These are phyloP conservation scores for Vitis hybrid DNA, from an alignment of 177 flowering plant species.

Conservation along the genomic window DNA sequence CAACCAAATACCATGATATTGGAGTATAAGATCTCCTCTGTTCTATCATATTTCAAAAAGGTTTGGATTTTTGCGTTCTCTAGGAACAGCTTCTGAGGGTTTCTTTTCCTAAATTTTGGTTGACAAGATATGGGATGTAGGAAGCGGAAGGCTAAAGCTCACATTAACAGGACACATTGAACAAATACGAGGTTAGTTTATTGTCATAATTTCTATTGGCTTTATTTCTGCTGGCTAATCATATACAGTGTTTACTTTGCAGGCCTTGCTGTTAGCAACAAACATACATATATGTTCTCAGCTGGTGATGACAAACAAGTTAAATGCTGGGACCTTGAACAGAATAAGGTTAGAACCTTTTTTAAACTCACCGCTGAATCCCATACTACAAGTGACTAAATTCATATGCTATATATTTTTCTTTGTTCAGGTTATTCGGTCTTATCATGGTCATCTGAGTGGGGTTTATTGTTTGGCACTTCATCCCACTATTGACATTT, in stretches of 20 bases:
- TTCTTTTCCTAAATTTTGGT: conserved; percentile 15
- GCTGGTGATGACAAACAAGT: conserved; percentile 99
- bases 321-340: conserved; percentile 99
- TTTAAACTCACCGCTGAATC: background rate
- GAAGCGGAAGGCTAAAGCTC: conserved; percentile 74
- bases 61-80: background rate
- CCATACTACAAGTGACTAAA: background rate
- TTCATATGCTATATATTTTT: conserved; percentile 3
- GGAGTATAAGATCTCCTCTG: background rate
- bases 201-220: background rate
- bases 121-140: conserved; percentile 93
- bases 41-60: background rate
- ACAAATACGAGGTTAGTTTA: conserved; percentile 79
- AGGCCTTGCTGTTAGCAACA: conserved; percentile 94
- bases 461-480: conserved; percentile 98
- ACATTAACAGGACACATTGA: conserved; percentile 97
- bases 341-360: conserved; percentile 72
- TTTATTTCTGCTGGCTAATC: background rate
- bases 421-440: conserved; percentile 75
- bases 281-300: conserved; percentile 94
- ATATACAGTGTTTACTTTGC: conserved; percentile 10
- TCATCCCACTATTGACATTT: conserved; percentile 89
- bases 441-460: conserved; percentile 98
- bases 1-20: no score
- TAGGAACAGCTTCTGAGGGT: conserved; percentile 4